Evolutionary conservation across 148 eudicot species (phyloP), one percentile per base, ranked within the genome.

Genomic region (Rhododendron simsii): DNA sequence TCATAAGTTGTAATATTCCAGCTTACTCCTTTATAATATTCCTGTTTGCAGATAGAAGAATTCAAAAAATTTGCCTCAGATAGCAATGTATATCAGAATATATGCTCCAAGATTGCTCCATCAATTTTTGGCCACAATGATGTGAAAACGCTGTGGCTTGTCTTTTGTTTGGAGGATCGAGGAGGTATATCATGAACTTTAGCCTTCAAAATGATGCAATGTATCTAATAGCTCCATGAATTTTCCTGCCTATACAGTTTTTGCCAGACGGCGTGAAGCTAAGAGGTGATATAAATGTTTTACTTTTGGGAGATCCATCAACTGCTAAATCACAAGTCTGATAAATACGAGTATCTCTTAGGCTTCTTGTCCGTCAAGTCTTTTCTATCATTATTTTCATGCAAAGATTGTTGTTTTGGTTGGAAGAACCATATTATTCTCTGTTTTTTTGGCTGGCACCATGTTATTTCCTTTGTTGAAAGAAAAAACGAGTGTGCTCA

Each of bases 301-400:
- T 98, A 87, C 98, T 98, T 69, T 89, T 98, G 89, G 99, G 99
- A 81, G 99, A 98, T 86, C 99, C 98, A 84, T 98, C 99, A 67
- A 98, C 98, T 65, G 99, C 99, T 59, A 98, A 98, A 89, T 98
- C 99, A 85, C 98, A 98, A 94, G 99, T 92, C 45, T 15, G 83
- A 84, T 47, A 48, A 7, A 16, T 44, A 33, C 35, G 35, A 33
- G 35, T 33, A 73, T 80, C 41, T 57, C 26, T 83, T 75, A 20
- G 2, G 67, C 57, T 84, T 78, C 57, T 16, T 57, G 67, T 48
- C 28, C 18, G 21, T 4, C 65, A 20, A 1, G 33, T 82, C n/a
- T 35, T 30, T 78, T 67, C 41, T 12, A 63, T 74, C 71, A 37
- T 59, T 13, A 10, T 30, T 57, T 39, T 51, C 28, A 35, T n/a